Conservation (phyloP, 2,329 filamentous ascomycete genomes). For the Hypoxylon sp. region DNA sequence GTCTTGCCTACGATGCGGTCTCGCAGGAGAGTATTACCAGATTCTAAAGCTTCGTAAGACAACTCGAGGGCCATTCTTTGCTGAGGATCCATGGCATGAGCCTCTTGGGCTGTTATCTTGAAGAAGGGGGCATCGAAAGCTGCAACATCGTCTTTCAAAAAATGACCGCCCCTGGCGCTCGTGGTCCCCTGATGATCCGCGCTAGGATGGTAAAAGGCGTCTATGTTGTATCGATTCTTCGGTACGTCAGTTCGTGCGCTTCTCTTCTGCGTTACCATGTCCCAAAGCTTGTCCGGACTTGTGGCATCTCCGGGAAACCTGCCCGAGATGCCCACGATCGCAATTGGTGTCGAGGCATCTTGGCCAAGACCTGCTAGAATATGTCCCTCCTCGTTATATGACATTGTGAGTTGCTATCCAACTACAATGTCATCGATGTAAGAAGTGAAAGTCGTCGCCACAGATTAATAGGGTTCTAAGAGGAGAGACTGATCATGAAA, state of each 20-base stretch:
- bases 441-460: not conserved
- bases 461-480: not conserved
- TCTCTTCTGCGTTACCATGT: slow-evolving; percentile 49
- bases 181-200: slow-evolving; percentile 50
- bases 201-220: slow-evolving; percentile 51
- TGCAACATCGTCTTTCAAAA: slow-evolving; percentile 49
- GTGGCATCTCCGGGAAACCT: slow-evolving; percentile 51
- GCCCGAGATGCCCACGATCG: slow-evolving; percentile 51
- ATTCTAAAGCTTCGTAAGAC: slow-evolving; percentile 52
- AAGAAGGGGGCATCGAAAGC: slow-evolving; percentile 53
- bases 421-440: slow-evolving; percentile 1
- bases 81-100: slow-evolving; percentile 55
- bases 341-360: slow-evolving; percentile 50
- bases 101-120: slow-evolving; percentile 51
- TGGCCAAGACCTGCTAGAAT: slow-evolving; percentile 17
- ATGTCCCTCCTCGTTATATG: slow-evolving; percentile 24
- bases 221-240: slow-evolving; percentile 51
- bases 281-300: slow-evolving; percentile 50
- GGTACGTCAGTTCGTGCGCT: slow-evolving; percentile 51
- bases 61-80: slow-evolving; percentile 54
- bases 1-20: not conserved
- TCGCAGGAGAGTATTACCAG: slow-evolving; percentile 43
- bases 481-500: not conserved
- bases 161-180: slow-evolving; percentile 50
- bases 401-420: slow-evolving; percentile 3